Evolutionary conservation across 202 grass and related monocot species (phyloP), one percentile per base, ranked within the genome.

Genomic region (Hordeum pubiflorum): DNA sequence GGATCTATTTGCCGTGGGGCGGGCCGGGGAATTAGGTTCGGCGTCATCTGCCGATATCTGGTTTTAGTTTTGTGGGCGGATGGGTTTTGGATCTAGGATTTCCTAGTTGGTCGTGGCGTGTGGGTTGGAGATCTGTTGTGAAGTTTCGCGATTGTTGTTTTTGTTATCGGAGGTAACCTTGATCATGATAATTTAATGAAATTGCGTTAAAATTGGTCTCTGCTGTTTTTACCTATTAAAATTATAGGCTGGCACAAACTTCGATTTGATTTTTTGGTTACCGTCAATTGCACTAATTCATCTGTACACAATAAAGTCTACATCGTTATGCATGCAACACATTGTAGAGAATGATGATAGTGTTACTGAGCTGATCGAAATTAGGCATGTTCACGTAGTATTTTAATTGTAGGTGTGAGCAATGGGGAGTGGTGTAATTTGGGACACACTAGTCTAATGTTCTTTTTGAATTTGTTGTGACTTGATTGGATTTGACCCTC

Each of bases 61-160:
- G 55, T 24, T 17, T 36, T 4, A 29, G 40, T 70, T 59, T 4
- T 43, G 40, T 40, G 7, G 11, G 58, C 29, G 7, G 7, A 12
- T 63, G 32, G 40, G 31, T 63, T 62, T 71, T 37, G 85, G 72
- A 87, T 87, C 85, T 82, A 82, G 73, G 64, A 26, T 78, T 82
- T 41, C 24, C 63, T 17, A 21, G 41, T 7, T 5, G 17, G 64
- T 63, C 17, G 17, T 63, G 32, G 54, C 64, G 41, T 72, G 41
- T 78, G 73, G 39, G 31, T 62, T 71, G 55, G 72, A 63, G 72
- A 87, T 87, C 73, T 72, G 79, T 29, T 72, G 41, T 56, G 18
- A 8, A 72, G 15, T 72, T 54, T 21, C 39, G 17, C 2, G 8
- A 10, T 60, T 54, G 71, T 6, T 69, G 39, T 74, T 10, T 60